Conservation (phyloP, 176 grass and related monocot species). For the Panicum miliaceum region DNA sequence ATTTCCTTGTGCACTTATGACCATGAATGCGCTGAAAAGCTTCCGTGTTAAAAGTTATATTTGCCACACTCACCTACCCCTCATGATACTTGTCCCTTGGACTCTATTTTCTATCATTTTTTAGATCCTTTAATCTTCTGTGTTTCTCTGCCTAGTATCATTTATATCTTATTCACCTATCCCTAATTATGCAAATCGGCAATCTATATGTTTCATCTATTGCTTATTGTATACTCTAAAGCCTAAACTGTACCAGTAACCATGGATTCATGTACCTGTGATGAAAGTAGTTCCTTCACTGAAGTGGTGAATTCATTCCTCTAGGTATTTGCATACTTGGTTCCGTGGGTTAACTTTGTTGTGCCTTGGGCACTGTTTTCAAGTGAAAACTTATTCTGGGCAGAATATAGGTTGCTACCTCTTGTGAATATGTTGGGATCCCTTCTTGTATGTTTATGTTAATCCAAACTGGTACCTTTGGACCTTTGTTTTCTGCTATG, state of each 20-base stretch:
- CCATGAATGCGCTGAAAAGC: not conserved
- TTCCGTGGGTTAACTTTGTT: not conserved
- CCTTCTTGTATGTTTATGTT: not conserved
- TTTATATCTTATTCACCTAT: not conserved
- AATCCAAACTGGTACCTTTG: not conserved
- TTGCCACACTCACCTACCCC: not conserved
- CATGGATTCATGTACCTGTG: not conserved
- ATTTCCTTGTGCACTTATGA: not conserved
- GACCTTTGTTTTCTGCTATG: not conserved
- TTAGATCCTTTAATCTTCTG: not conserved
- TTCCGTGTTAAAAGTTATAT: not conserved
- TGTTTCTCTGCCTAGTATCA: not conserved
- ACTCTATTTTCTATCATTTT: not conserved
- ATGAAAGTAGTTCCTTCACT: not conserved
- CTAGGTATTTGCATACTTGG: not conserved
- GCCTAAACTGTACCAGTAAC: not conserved
- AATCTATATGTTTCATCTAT: slow-evolving; percentile 8
- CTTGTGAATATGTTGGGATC: not conserved
- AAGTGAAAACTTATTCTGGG: not conserved
- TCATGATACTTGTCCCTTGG: not conserved
- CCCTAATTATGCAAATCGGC: not conserved
- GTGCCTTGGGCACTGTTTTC: not conserved
- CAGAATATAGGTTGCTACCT: not conserved
- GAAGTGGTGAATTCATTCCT: not conserved
- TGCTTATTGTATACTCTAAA: not conserved